Evolutionary conservation across 139 green algal genomes (phyloP).

Genomic region (Micractinium conductrix): DNA sequence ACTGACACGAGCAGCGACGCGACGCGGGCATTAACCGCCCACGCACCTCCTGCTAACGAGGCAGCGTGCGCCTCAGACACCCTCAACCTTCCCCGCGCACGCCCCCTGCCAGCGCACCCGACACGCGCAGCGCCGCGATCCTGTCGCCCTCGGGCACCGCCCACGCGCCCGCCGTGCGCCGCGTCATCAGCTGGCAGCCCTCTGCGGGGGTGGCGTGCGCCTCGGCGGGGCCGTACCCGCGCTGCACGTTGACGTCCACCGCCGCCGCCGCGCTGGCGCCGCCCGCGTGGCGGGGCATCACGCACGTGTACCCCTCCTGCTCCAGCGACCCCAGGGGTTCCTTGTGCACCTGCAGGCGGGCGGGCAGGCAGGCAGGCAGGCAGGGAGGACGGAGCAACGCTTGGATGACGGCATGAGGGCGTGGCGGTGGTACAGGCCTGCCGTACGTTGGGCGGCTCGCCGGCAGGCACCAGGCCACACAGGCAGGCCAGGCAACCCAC

Average conservation of each 20-base stretch:
- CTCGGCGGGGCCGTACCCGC: conserved; percentile 31
- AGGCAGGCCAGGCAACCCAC: too few relatives aligned
- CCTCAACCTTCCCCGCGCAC: too few relatives aligned
- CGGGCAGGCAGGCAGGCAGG: neutral
- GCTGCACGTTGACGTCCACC: conserved; percentile 3
- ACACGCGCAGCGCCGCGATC: conserved; percentile 5
- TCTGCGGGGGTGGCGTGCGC: conserved; percentile 21
- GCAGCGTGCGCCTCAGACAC: too few relatives aligned
- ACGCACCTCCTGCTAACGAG: too few relatives aligned
- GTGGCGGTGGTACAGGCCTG: too few relatives aligned
- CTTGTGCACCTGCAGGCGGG: conserved; percentile 39
- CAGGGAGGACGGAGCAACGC: too few relatives aligned
- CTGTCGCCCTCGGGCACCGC: conserved; percentile 1
- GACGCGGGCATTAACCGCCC: too few relatives aligned
- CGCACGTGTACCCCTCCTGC: conserved; percentile 48
- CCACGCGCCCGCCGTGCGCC: conserved; percentile 10
- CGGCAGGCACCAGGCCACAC: too few relatives aligned
- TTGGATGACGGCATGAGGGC: neutral
- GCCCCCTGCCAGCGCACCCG: neutral
- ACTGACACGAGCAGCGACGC: too few relatives aligned
- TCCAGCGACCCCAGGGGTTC: conserved; percentile 55
- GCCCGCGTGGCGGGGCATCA: conserved; percentile 14
- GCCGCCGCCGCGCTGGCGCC: neutral
- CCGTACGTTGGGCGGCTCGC: too few relatives aligned
- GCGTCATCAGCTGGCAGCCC: conserved; percentile 36